Conservation (phyloP, 116 monocot genomes). For the Posidonia oceanica region DNA sequence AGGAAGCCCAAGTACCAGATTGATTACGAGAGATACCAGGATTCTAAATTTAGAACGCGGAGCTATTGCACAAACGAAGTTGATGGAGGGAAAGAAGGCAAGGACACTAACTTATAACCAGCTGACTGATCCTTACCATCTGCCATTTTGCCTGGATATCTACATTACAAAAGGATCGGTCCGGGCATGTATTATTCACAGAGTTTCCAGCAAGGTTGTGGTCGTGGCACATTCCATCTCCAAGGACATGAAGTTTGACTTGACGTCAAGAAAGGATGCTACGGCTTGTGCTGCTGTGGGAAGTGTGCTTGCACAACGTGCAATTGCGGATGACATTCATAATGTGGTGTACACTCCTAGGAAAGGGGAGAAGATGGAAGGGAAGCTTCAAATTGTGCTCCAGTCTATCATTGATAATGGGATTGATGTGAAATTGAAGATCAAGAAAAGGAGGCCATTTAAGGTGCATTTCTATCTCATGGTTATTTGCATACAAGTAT, state of each 20-base stretch:
- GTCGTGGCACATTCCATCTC: slow-evolving; percentile 84
- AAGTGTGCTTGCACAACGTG: slow-evolving; percentile 42
- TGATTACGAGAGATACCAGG: not conserved
- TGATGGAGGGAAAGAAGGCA: slow-evolving; percentile 25
- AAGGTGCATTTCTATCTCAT: slow-evolving; percentile 13
- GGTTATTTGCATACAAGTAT: not conserved
- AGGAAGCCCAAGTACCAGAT: not conserved
- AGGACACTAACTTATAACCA: slow-evolving; percentile 59
- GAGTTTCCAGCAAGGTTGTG: slow-evolving; percentile 69
- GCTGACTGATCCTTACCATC: slow-evolving; percentile 66
- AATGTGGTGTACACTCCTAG: slow-evolving; percentile 74
- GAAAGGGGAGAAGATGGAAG: slow-evolving; percentile 75
- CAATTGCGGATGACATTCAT: slow-evolving; percentile 82
- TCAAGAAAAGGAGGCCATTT: slow-evolving; percentile 39
- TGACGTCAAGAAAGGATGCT: slow-evolving; percentile 44
- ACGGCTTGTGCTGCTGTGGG: slow-evolving; percentile 61
- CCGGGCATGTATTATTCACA: slow-evolving; percentile 63
- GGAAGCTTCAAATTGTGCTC: slow-evolving; percentile 69
- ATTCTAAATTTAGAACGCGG: not conserved
- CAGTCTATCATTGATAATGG: slow-evolving; percentile 57
- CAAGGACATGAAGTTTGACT: slow-evolving; percentile 84
- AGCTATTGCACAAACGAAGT: not conserved
- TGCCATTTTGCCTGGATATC: slow-evolving; percentile 77
- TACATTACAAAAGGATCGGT: slow-evolving; percentile 68
- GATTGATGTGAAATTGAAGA: slow-evolving; percentile 76